Percentiles rank a stretch among this genome's conserved stretches.
Conservation (phyloP, 352 stramenopile species). For the Phytophthora citricola region DNA sequence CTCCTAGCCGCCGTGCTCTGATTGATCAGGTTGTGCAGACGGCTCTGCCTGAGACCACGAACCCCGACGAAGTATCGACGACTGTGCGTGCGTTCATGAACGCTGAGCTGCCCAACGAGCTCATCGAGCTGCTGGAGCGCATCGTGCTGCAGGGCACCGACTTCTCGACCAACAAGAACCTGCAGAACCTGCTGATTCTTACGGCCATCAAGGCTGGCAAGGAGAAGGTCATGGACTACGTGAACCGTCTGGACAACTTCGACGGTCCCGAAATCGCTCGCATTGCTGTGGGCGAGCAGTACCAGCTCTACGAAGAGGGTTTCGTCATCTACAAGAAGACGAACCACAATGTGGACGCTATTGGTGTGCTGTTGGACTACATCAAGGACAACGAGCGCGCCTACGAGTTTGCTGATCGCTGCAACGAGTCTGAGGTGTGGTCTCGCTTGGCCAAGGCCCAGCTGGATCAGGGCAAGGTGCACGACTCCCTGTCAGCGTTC, state of each 20-base stretch:
- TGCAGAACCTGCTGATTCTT: slow-evolving; percentile 99
- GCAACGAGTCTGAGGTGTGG: slow-evolving; percentile 99
- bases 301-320: slow-evolving; percentile 99
- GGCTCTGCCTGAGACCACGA: slow-evolving; percentile 98
- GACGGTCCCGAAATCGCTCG: slow-evolving; percentile 99
- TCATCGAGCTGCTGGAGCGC: slow-evolving; percentile 99
- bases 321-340: slow-evolving; percentile 99
- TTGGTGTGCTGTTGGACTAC: slow-evolving; percentile 94
- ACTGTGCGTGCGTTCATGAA: slow-evolving; percentile 99
- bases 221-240: slow-evolving; percentile 99
- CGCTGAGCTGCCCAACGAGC: slow-evolving; percentile 97
- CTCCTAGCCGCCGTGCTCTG: slow-evolving; percentile 93
- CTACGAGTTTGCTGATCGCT: slow-evolving; percentile 99
- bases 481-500: slow-evolving; percentile 98
- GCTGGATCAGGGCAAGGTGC: slow-evolving; percentile 95
- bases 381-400: slow-evolving; percentile 99
- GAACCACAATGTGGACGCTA: slow-evolving; percentile 96
- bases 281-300: slow-evolving; percentile 98
- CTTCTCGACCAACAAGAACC: slow-evolving; percentile 99
- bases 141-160: slow-evolving; percentile 99
- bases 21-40: slow-evolving; percentile 99
- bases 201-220: slow-evolving; percentile 99
- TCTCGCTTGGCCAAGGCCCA: slow-evolving; percentile 99
- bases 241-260: slow-evolving; percentile 99
- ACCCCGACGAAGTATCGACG: slow-evolving; percentile 99